Evolutionary conservation across 768 basidiomycete genomes (phyloP), one percentile per base, ranked within the genome.

Genomic region (Leccinum uliginosum): DNA sequence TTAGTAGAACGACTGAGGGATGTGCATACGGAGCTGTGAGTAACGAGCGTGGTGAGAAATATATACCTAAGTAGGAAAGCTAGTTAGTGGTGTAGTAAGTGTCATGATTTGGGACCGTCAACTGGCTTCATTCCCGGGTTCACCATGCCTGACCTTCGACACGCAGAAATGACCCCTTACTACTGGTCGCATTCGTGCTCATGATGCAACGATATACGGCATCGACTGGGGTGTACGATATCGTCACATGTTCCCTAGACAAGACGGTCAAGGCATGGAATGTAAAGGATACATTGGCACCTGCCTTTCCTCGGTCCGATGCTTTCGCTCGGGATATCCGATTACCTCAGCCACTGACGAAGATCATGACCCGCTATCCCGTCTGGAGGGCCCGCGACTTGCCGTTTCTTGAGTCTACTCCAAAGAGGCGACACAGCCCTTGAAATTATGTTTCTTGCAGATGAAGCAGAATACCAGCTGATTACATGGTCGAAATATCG

Each of bases 241-340:
- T 99, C 32, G 85, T 96, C 11, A 98, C 96, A 1, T 99, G 96
- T 67, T 95, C 94, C 0, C 78, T 98, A 0, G 96, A 98, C 77
- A 92, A 89, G 68, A 88, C 90, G 0, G 90, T 97, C 75, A 97
- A 97, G 70, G 79, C 86, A 15, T 93, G 92, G 91, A 78, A 80
- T 55, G 71, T 61, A 26, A 60, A 68, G 30, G 64, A 73, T 34
- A 54, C 62, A 14, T 53, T 59, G 12, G 43, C 58, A 27, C 57
- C 53, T 6, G 59, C 67, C 47, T 64, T 62, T 32, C 55, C 57
- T 19, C 57, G 50, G 21, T 45, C 54, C 14, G 14, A 46, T 19
- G 34, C 56, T 14, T 34, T 56, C 48, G 47, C 52, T 48, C 58
- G 54, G 49, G 67, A 58, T 49, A 47, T n/a, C 21, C 62, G 30